phyloP scores from a whole-genome alignment of 176 grass and related monocot genomes.

The Pontederia paniculata region DNA sequence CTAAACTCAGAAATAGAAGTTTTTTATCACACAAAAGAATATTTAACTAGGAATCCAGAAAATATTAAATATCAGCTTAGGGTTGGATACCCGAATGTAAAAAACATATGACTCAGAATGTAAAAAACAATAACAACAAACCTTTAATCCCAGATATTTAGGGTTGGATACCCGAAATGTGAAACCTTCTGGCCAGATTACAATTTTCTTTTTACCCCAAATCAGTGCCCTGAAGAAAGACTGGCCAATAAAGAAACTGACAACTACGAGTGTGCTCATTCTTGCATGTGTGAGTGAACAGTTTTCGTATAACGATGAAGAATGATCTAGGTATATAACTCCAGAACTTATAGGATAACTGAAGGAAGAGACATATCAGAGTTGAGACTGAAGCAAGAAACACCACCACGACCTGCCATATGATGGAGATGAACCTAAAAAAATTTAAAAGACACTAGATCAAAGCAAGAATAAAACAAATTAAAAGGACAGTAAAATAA shows the following conservation, averaged over 20 bases:
- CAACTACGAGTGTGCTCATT: conserved; percentile 58
- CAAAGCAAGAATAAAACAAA: conserved; percentile 26
- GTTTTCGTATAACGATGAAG: conserved; percentile 41
- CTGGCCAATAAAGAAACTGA: conserved; percentile 92
- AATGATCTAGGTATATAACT: conserved; percentile 20
- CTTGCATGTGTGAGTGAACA: conserved; percentile 61
- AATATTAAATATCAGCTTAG: conserved; percentile 23
- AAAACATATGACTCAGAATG: no score
- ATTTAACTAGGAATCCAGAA: neutral
- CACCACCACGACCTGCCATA: conserved; percentile 35
- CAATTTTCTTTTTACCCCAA: conserved; percentile 38
- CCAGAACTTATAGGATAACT: conserved; percentile 42
- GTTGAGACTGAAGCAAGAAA: conserved; percentile 56
- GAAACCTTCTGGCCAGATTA: neutral
- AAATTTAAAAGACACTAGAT: conserved; percentile 31
- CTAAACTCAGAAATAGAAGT: conserved; percentile 6
- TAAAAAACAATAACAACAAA: neutral
- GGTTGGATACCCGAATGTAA: no score
- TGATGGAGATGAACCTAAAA: conserved; percentile 27
- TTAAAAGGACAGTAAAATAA: neutral
- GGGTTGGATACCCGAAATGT: conserved; percentile 1
- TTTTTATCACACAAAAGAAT: neutral
- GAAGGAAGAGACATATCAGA: conserved; percentile 58
- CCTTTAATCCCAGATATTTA: neutral
- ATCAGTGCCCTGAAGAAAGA: conserved; percentile 54